phyloP scores from a whole-genome alignment of 441 rosid species.

The Dalechampia spathulata region DNA sequence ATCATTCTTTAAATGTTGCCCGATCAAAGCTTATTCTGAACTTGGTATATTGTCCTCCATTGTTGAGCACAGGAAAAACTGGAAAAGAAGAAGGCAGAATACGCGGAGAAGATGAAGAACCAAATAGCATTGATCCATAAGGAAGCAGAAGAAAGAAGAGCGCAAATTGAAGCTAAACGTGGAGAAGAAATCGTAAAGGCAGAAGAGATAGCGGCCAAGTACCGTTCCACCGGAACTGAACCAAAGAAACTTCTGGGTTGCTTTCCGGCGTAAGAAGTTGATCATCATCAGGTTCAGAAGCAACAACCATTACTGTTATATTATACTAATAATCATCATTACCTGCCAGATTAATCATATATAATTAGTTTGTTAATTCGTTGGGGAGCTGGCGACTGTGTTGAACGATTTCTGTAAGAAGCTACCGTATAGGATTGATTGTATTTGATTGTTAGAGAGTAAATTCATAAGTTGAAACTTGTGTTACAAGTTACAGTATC shows the following conservation, averaged over 20 bases:
- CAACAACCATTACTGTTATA: too few species aligned
- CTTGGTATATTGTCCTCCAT: background rate
- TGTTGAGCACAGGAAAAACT: constrained; percentile 43
- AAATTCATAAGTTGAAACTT: too few species aligned
- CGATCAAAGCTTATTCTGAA: background rate
- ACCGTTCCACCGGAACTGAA: constrained; percentile 60
- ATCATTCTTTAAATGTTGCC: too few species aligned
- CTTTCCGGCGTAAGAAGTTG: constrained; percentile 25
- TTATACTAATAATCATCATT: too few species aligned
- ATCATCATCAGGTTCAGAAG: constrained; percentile 5
- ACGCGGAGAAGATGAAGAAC: constrained; percentile 72
- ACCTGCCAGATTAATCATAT: too few species aligned
- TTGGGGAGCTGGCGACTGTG: too few species aligned
- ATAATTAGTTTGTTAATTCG: too few species aligned
- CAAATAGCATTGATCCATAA: constrained; percentile 67
- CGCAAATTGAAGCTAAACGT: constrained; percentile 61
- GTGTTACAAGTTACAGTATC: too few species aligned
- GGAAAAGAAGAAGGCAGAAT: constrained; percentile 75
- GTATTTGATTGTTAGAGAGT: too few species aligned
- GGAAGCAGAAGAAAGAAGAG: constrained; percentile 77
- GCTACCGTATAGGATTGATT: too few species aligned
- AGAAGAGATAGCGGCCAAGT: constrained; percentile 77
- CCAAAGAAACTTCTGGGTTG: constrained; percentile 72
- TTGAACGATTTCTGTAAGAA: too few species aligned
- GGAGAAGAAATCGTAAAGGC: constrained; percentile 79